Evolutionary conservation across 305 asterid species (phyloP).

Genomic region (Caryopteris hybrid): DNA sequence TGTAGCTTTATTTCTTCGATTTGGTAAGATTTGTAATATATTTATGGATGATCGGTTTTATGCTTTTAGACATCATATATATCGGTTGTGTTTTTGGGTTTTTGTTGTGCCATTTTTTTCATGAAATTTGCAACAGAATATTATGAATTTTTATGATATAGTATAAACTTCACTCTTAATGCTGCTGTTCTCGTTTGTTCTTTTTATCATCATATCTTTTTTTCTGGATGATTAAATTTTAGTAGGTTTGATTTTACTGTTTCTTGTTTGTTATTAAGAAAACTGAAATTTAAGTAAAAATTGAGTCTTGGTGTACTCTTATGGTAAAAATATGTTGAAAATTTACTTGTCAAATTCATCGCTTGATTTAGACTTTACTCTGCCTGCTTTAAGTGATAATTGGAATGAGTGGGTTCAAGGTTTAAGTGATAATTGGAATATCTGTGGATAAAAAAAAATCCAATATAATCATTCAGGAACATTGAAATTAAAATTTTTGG

Average conservation of each 20-base stretch:
- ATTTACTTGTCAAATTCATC: slow-evolving; percentile 5
- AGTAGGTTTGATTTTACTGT: slow-evolving; percentile 3
- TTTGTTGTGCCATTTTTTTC: background rate
- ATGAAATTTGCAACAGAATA: background rate
- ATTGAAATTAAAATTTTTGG: background rate
- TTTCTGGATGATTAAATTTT: background rate
- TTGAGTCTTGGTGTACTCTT: background rate
- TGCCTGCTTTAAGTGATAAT: background rate
- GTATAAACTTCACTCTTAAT: background rate
- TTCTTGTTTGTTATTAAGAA: background rate
- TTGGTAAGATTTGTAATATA: background rate
- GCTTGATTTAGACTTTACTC: background rate
- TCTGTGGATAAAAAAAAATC: background rate
- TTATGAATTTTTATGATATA: background rate
- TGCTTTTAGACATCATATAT: background rate
- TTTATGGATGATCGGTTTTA: slow-evolving; percentile 1
- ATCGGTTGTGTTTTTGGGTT: background rate
- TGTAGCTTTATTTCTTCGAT: background rate
- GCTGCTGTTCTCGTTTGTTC: background rate
- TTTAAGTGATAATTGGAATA: background rate
- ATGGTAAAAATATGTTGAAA: background rate
- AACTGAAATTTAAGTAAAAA: slow-evolving; percentile 4
- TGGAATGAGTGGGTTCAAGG: no score
- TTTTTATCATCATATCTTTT: background rate
- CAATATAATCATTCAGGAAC: background rate